Conservation (phyloP, 208 protist species). For the Crithidia acanthocephali region DNA sequence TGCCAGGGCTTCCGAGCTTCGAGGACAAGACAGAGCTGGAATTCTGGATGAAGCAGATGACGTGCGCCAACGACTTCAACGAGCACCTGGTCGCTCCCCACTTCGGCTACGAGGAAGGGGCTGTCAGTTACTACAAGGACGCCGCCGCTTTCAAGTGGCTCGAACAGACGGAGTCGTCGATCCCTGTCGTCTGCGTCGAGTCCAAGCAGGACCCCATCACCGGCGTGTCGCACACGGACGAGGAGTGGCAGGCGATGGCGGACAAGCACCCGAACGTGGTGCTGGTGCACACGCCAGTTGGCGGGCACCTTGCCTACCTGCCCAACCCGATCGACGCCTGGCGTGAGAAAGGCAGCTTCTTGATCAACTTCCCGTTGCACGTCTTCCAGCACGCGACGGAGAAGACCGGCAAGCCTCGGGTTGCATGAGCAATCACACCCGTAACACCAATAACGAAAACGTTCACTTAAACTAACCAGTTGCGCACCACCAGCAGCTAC, state of each 20-base stretch:
- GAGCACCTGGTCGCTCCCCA: constrained; percentile 49
- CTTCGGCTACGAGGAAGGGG: constrained; percentile 45
- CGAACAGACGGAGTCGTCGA: constrained; percentile 11
- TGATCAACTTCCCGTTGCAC: constrained; percentile 40
- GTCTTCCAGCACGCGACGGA: constrained; percentile 25
- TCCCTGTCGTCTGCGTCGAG: constrained; percentile 52
- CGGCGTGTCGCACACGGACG: constrained; percentile 21
- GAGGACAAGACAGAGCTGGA: constrained; percentile 24
- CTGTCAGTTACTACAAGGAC: constrained; percentile 51
- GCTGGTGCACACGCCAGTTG: constrained; percentile 59
- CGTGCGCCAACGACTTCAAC: constrained; percentile 43
- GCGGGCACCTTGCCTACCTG: constrained; percentile 67
- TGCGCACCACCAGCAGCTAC: too few species aligned
- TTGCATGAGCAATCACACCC: not conserved
- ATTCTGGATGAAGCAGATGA: not conserved
- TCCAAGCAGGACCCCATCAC: constrained; percentile 54
- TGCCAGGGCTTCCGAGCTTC: constrained; percentile 25
- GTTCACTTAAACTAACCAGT: too few species aligned
- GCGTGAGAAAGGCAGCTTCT: constrained; percentile 14
- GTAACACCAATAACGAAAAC: not conserved
- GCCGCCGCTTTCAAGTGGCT: constrained; percentile 43
- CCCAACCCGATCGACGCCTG: constrained; percentile 39
- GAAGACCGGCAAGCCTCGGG: not conserved
- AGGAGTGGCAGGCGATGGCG: constrained; percentile 47
- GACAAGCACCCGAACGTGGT: constrained; percentile 42